Evolutionary conservation across 2,329 filamentous ascomycete genomes (phyloP).

Genomic region (Drechslerella coelobrocha): DNA sequence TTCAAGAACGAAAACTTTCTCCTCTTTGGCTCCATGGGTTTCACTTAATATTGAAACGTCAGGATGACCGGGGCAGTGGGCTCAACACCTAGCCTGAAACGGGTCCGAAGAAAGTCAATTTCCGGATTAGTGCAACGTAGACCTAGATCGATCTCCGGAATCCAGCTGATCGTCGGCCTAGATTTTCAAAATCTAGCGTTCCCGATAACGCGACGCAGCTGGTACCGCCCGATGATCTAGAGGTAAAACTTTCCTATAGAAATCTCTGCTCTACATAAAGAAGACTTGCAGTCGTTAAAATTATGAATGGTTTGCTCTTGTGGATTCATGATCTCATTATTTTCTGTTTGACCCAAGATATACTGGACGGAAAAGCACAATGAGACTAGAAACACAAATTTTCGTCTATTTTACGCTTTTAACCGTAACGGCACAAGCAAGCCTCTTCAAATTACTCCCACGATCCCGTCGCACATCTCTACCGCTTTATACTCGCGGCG

Average conservation of each 20-base stretch:
- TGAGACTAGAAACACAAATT: constrained; percentile 9
- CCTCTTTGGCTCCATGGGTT: too few species aligned
- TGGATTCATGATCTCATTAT: too few species aligned
- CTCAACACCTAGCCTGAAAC: constrained; percentile 25
- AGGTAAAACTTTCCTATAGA: too few species aligned
- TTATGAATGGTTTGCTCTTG: too few species aligned
- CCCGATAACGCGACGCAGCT: neutral
- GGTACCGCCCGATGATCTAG: neutral
- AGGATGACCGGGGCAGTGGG: too few species aligned
- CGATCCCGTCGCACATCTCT: constrained; percentile 1
- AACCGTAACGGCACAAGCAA: constrained; percentile 17
- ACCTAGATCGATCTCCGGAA: constrained; percentile 9
- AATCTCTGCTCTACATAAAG: too few species aligned
- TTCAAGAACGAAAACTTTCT: too few species aligned
- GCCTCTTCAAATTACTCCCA: constrained; percentile 10
- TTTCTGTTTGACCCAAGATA: neutral
- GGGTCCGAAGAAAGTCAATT: constrained; percentile 31
- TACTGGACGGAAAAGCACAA: neutral
- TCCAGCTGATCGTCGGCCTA: neutral
- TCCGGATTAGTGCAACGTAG: constrained; percentile 34
- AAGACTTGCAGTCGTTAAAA: too few species aligned
- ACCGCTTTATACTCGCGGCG: neutral
- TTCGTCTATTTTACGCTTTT: constrained; percentile 26
- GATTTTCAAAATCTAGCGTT: neutral
- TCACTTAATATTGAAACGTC: too few species aligned